Conservation (phyloP, 2,329 filamentous ascomycete species). For the Ascochyta clinopodiicola region DNA sequence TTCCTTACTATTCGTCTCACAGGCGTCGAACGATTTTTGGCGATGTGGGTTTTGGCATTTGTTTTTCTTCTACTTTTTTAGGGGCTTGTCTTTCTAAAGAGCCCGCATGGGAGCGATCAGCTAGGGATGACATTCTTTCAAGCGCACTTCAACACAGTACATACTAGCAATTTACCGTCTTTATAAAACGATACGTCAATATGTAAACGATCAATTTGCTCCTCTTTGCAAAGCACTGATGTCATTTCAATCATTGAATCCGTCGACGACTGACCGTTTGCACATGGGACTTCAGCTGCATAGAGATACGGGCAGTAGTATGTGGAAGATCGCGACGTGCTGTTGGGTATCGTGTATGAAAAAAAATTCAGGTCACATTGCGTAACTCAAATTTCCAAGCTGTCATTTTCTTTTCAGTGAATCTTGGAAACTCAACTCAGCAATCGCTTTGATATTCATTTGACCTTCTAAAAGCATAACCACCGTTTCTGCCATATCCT, state of each 20-base stretch:
- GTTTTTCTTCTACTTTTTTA: no score
- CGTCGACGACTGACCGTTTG: neutral
- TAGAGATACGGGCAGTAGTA: no score
- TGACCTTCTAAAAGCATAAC: neutral
- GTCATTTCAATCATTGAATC: neutral
- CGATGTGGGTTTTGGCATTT: neutral
- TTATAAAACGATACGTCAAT: neutral
- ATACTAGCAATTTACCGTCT: slow-evolving; percentile 6
- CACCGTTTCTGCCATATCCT: neutral
- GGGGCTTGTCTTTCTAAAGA: neutral
- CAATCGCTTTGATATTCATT: no score
- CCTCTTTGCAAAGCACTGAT: neutral
- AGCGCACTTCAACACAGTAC: neutral
- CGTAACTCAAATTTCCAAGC: no score
- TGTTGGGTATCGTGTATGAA: no score
- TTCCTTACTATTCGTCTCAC: slow-evolving; percentile 2
- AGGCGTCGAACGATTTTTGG: slow-evolving; percentile 1
- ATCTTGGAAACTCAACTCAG: no score
- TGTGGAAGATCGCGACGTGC: no score
- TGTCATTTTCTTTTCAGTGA: no score
- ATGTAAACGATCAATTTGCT: neutral
- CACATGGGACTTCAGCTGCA: no score
- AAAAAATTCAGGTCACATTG: no score
- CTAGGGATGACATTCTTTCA: neutral
- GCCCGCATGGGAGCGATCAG: neutral